Conservation (phyloP, 495 filamentous ascomycete species). For the Neurospora hispaniola region DNA sequence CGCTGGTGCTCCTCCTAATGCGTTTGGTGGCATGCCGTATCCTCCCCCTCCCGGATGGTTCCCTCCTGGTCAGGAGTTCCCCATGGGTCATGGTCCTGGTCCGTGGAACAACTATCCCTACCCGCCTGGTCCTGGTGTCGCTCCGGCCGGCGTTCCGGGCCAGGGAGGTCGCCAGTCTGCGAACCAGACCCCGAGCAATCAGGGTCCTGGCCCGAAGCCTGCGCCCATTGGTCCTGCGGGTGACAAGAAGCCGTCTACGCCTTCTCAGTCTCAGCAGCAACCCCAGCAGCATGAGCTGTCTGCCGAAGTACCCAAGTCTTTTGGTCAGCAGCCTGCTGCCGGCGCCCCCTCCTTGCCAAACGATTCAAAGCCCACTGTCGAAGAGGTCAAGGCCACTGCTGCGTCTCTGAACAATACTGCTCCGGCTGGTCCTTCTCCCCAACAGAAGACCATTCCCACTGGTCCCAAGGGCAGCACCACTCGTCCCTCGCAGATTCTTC, state of each 20-base stretch:
- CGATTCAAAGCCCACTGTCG: slow-evolving; percentile 55
- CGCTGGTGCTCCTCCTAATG: slow-evolving; percentile 25
- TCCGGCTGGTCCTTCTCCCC: slow-evolving; percentile 12
- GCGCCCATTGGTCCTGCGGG: slow-evolving; percentile 45
- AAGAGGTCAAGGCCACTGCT: slow-evolving; percentile 42
- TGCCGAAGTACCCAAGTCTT: slow-evolving; percentile 26
- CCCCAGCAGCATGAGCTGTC: slow-evolving; percentile 21
- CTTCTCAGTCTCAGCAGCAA: slow-evolving; percentile 2
- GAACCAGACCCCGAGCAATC: slow-evolving; percentile 27
- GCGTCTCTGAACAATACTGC: slow-evolving; percentile 30
- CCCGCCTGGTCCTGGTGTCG: slow-evolving; percentile 38
- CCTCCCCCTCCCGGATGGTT: slow-evolving; percentile 68
- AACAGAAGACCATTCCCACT: slow-evolving; percentile 42
- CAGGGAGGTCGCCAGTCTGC: slow-evolving; percentile 20
- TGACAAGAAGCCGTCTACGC: slow-evolving; percentile 32
- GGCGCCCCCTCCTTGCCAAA: slow-evolving; percentile 50
- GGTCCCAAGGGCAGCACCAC: slow-evolving; percentile 45
- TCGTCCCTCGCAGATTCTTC: slow-evolving; percentile 34
- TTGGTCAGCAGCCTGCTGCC: slow-evolving; percentile 26
- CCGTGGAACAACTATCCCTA: slow-evolving; percentile 43
- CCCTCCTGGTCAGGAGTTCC: slow-evolving; percentile 73
- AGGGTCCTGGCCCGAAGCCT: slow-evolving; percentile 34
- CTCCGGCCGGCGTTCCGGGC: slow-evolving; percentile 20
- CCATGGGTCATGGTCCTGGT: slow-evolving; percentile 47
- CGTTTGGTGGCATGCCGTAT: slow-evolving; percentile 36